A percentile compares a stretch with the other conserved stretches of the same genome.
phyloP scores from a whole-genome alignment of 2,329 filamentous ascomycete species.

The Fusarium sp. region DNA sequence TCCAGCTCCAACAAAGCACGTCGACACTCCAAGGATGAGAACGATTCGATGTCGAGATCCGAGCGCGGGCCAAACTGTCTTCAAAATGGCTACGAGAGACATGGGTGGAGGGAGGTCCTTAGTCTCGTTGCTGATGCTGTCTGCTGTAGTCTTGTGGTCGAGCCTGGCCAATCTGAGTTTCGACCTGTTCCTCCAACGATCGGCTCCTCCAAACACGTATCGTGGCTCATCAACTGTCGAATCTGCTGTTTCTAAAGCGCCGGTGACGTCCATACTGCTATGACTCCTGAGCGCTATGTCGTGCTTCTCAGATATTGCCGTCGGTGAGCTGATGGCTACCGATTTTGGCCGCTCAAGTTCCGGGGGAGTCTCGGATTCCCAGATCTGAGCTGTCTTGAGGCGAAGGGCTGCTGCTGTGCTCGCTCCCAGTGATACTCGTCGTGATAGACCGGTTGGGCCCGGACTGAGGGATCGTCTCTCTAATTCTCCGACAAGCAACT shows the following conservation, averaged over 20 bases:
- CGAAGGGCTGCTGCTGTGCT: slow-evolving; percentile 34
- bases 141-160: neutral
- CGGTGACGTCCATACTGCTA: slow-evolving; percentile 15
- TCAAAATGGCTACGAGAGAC: slow-evolving; percentile 45
- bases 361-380: slow-evolving; percentile 25
- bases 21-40: slow-evolving; percentile 70
- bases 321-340: neutral
- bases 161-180: slow-evolving; percentile 16
- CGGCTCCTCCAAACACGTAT: slow-evolving; percentile 39
- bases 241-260: slow-evolving; percentile 5
- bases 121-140: neutral
- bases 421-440: slow-evolving; percentile 37
- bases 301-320: slow-evolving; percentile 29
- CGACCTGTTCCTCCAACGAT: slow-evolving; percentile 48
- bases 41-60: slow-evolving; percentile 61
- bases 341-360: slow-evolving; percentile 10
- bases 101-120: slow-evolving; percentile 14
- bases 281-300: slow-evolving; percentile 10
- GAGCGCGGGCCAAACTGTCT: slow-evolving; percentile 78
- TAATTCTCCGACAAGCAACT: slow-evolving; percentile 34
- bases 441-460: slow-evolving; percentile 21
- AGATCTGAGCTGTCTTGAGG: slow-evolving; percentile 36
- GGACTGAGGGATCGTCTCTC: slow-evolving; percentile 23
- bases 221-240: slow-evolving; percentile 19
- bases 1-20: slow-evolving; percentile 73